Percentiles rank a stretch among this genome's conserved stretches.
Evolutionary conservation across 1,284 basidiomycete species (phyloP).

Genomic region (Irpex sp.): DNA sequence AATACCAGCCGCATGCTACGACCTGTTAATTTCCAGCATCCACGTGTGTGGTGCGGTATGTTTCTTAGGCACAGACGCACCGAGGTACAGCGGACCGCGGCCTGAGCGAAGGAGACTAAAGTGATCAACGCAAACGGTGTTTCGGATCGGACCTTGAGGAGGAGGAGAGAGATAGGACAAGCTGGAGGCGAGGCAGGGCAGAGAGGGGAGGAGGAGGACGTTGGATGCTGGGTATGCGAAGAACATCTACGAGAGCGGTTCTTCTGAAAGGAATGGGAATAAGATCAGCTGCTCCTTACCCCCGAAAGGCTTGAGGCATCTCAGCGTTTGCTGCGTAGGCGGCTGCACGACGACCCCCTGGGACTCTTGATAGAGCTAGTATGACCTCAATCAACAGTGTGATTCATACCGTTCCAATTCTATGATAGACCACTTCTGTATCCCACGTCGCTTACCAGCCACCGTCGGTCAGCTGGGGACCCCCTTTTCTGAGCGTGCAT

Average conservation of each 20-base stretch:
- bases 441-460: background rate
- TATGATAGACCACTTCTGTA: background rate
- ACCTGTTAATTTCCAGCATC: conserved; percentile 16
- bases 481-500: background rate
- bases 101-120: background rate
- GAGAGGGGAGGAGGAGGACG: conserved; percentile 7
- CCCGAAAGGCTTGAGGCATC: conserved; percentile 4
- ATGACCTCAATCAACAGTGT: background rate
- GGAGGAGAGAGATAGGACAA: conserved; percentile 8
- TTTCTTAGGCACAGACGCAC: background rate
- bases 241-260: background rate
- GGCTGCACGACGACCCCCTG: background rate
- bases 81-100: conserved; percentile 5
- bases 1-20: conserved; percentile 23
- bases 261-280: background rate
- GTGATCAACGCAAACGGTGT: conserved; percentile 5
- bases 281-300: background rate
- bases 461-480: background rate
- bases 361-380: background rate
- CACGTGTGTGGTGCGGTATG: conserved; percentile 21
- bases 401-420: background rate
- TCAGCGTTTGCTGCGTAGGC: conserved; percentile 6
- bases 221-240: background rate
- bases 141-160: conserved; percentile 14
- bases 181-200: background rate